A percentile compares a stretch with the other conserved stretches of the same genome.
phyloP scores from a whole-genome alignment of 2,329 filamentous ascomycete species.

The Penicillium thymicola region DNA sequence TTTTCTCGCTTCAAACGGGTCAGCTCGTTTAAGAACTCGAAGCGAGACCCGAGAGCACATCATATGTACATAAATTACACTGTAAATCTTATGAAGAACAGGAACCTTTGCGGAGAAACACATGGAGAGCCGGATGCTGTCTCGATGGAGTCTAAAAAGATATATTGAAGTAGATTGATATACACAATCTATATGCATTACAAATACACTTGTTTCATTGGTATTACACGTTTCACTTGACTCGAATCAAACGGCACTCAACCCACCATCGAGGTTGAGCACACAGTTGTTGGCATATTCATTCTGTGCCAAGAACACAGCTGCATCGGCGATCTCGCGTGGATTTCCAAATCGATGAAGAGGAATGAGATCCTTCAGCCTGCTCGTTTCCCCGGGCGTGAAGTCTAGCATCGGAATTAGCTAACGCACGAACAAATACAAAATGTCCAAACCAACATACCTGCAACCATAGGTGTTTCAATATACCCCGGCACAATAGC shows the following conservation, averaged over 20 bases:
- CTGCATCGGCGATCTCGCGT: conserved; percentile 77
- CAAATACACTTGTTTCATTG: not conserved
- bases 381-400: conserved; percentile 31
- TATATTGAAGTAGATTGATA: no score
- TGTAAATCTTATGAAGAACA: no score
- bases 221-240: not conserved
- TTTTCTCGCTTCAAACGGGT: no score
- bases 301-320: conserved; percentile 72
- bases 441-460: conserved; percentile 42
- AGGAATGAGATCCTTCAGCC: conserved; percentile 55
- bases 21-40: no score
- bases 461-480: conserved; percentile 72
- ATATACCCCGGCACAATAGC: conserved; percentile 81
- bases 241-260: conserved; percentile 60
- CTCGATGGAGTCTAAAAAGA: no score
- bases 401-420: conserved; percentile 39
- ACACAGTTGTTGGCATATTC: conserved; percentile 83
- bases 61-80: no score
- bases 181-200: not conserved
- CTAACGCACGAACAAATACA: not conserved
- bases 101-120: no score
- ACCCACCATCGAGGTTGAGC: conserved; percentile 78
- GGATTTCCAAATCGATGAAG: conserved; percentile 62
- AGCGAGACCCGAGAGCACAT: no score
- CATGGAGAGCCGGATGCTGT: no score